These are phyloP conservation scores for Arthrobotrys sphaeroides DNA, from an alignment of 2,329 filamentous ascomycete species.

Conservation along the genomic window DNA sequence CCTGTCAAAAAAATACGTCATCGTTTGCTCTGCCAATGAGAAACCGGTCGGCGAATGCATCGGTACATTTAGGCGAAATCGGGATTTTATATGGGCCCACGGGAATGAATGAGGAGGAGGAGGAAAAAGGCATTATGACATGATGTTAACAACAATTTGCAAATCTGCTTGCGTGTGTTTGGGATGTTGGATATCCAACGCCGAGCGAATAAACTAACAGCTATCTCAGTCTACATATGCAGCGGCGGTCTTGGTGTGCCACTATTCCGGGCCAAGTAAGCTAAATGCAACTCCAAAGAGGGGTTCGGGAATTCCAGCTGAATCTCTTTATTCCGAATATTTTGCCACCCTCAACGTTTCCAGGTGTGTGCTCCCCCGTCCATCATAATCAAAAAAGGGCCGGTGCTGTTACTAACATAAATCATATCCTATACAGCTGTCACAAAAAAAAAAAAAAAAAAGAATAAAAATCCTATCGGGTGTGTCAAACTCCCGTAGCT, in stretches of 20 bases:
- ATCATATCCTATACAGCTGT: not conserved
- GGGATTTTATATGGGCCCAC: slow-evolving; percentile 1
- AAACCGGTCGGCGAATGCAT: slow-evolving; percentile 1
- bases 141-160: slow-evolving; percentile 22
- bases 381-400: not conserved
- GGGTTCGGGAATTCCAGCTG: slow-evolving; percentile 20
- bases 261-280: slow-evolving; percentile 28
- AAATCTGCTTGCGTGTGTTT: slow-evolving; percentile 15
- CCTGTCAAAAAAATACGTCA: slow-evolving; percentile 39
- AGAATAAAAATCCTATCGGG: slow-evolving; percentile 25
- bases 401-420: not conserved
- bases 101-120: not conserved
- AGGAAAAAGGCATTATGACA: slow-evolving; percentile 21
- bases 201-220: slow-evolving; percentile 10
- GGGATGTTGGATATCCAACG: slow-evolving; percentile 5
- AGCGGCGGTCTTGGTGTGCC: slow-evolving; percentile 23
- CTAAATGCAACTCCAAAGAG: slow-evolving; percentile 9
- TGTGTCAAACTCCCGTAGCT: slow-evolving; percentile 10
- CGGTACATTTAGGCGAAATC: slow-evolving; percentile 33
- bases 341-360: slow-evolving; percentile 49
- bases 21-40: slow-evolving; percentile 32
- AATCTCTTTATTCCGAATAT: slow-evolving; percentile 11
- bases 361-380: not conserved
- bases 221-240: slow-evolving; percentile 7
- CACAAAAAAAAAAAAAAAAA: too few species aligned